Evolutionary conservation across 768 basidiomycete species (phyloP), one percentile per base, ranked within the genome.

Genomic region (Roridomyces roridus): DNA sequence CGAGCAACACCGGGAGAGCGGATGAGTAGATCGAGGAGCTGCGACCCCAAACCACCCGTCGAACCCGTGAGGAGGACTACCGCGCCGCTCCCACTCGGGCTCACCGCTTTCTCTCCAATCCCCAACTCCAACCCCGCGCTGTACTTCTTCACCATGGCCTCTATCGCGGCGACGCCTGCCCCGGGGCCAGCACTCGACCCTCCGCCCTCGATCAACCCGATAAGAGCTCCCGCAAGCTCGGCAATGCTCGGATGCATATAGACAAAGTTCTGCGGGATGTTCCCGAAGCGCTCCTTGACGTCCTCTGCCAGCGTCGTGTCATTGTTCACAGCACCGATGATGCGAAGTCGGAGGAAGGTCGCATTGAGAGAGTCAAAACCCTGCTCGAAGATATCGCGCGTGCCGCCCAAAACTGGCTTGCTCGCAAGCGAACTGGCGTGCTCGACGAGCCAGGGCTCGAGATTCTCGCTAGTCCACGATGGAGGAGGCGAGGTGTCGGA

Each of bases 221-320:
- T 43, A 43, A 73, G 62, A 47, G 70, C 71, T 2, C 60, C 57
- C 5, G 77, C 71, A 21, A 79, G 67, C 0, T 35, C 63, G 23
- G 64, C 44, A 44, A 78, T 63, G 0, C 71, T 67, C 1, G 80
- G 81, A 50, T 78, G 70, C 37, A 75, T 66, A 58, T 81, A 85
- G 23, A 85, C 66, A 15, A 79, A 61, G 43, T 79, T 81, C 55
- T 72, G 73, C 3, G 59, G 26, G 11, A 79, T 49, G 1, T 31
- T 62, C 21, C 60, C 42, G 0, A 49, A 59, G 12, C 62, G 65
- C 35, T 51, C 58, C 36, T 53, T 62, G 9, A 63, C 34, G 4
- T 31, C 37, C 8, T 53, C n/a, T 10, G 11, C 7, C 7, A 34
- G 31, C 26, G 60, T 29, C 0, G 51, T 21, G 5, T 65, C 62